Evolutionary conservation across 1,284 basidiomycete genomes (phyloP).

Genomic region (Naganishia cerealis): DNA sequence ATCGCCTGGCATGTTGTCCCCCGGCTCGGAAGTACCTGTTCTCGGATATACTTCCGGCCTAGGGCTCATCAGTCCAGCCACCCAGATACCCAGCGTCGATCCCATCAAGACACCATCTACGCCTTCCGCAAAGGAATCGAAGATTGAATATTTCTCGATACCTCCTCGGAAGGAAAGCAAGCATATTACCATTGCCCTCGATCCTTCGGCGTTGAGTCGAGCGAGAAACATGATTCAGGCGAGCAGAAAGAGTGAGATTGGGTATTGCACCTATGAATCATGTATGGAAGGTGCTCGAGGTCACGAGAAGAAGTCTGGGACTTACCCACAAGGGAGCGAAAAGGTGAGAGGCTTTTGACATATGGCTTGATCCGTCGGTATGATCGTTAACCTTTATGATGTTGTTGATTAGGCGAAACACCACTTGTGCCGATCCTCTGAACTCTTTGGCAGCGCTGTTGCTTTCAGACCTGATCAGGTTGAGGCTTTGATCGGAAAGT

Average conservation of each 20-base stretch:
- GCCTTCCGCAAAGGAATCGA: background rate
- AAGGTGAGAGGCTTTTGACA: conserved; percentile 28
- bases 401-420: conserved; percentile 40
- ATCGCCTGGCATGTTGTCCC: conserved; percentile 20
- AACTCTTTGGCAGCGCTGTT: conserved; percentile 45
- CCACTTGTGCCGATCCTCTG: conserved; percentile 47
- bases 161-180: conserved; percentile 22
- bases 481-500: conserved; percentile 44
- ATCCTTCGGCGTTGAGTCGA: conserved; percentile 5
- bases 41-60: background rate
- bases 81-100: background rate
- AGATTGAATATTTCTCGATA: conserved; percentile 18
- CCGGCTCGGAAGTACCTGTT: background rate
- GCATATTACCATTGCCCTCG: conserved; percentile 23
- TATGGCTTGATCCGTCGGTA: background rate
- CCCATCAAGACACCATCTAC: background rate
- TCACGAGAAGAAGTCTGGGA: conserved; percentile 47
- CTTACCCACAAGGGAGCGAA: conserved; percentile 44
- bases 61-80: background rate
- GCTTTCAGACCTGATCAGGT: conserved; percentile 38
- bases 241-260: conserved; percentile 3
- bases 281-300: conserved; percentile 50
- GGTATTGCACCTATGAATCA: conserved; percentile 41
- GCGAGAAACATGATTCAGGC: conserved; percentile 16
- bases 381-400: too few relatives aligned